These are phyloP conservation scores for Talaromyces sp. DNA, from an alignment of 2,329 filamentous ascomycete species.

Conservation along the genomic window DNA sequence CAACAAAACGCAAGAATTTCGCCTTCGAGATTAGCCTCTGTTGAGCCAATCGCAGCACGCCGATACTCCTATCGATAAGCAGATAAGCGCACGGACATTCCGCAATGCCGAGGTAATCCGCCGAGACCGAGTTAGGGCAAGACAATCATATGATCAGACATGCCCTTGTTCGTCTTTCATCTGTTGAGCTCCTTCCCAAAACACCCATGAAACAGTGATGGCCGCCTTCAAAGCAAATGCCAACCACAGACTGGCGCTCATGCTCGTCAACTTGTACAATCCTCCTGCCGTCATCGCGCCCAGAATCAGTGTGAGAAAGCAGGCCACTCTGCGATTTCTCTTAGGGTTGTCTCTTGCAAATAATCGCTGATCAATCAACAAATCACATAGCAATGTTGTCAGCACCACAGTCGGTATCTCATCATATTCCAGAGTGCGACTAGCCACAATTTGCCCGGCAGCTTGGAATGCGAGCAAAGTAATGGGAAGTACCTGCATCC, in stretches of 20 bases:
- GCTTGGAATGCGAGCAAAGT: slow-evolving; percentile 40
- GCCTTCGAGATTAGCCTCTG: background rate
- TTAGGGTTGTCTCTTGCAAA: slow-evolving; percentile 26
- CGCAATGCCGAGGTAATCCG: background rate
- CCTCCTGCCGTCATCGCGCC: slow-evolving; percentile 42
- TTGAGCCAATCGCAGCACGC: background rate
- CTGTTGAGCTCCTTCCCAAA: slow-evolving; percentile 30
- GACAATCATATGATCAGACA: background rate
- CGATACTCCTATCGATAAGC: slow-evolving; percentile 4
- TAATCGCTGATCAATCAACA: slow-evolving; percentile 35
- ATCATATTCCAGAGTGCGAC: slow-evolving; percentile 34
- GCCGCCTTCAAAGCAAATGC: slow-evolving; percentile 36
- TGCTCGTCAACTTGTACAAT: slow-evolving; percentile 33
- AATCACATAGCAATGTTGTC: slow-evolving; percentile 39
- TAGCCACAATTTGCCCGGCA: slow-evolving; percentile 39
- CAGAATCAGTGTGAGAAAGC: slow-evolving; percentile 38
- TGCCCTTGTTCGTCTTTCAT: background rate
- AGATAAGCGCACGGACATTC: background rate
- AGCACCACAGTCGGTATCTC: slow-evolving; percentile 44
- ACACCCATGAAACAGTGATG: slow-evolving; percentile 34
- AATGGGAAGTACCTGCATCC: slow-evolving; percentile 39
- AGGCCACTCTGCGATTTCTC: slow-evolving; percentile 34
- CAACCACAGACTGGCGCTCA: slow-evolving; percentile 41
- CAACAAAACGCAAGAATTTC: slow-evolving; percentile 8
- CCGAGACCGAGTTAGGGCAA: background rate